Base-by-base conservation (phyloP, 1,284 basidiomycete species). In the Cutaneotrichosporon sp. region DNA sequence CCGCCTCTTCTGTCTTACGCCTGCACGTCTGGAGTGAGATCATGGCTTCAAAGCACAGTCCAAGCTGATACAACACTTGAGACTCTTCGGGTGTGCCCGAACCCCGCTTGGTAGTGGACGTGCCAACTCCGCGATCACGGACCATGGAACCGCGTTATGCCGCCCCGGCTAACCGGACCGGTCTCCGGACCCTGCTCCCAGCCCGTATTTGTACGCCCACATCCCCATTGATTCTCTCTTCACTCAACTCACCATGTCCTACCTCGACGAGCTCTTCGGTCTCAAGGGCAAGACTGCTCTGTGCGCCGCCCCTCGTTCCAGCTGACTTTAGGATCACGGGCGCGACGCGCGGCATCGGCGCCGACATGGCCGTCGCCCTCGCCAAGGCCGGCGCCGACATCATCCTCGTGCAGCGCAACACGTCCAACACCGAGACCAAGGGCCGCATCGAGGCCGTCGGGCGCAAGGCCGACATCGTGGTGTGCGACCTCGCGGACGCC, bases 401-500 rank as follows among this genome's bases (percentile, higher is more conserved):
- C 69, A 88, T 91, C 74, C 85, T 95, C 65, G 86, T 91, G 57
- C 87, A 89, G 70, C 85, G 91, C 64, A 76, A 78, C 65, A 65
- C 80, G 34, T 69, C 84, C 46, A 87, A 88, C 75, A 82, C 83
- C 54, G 75, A 82, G 34, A 89, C 89, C 25, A 80, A 82, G 65
- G 81, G 86, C 59, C 73, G 83, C 49, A 85, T 90, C 47, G 82
- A 54, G 82, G 83, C 46, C 69, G 74, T 57, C 76, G 74, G 52
- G 82, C 54, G 60, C 18, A 46, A 50, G 18, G 60, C 56, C 22
- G 60, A 62, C 38, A 62, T 88, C 65, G 84, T 92, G 56, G 81
- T 88, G 42, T 90, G 89, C 73, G 91, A 97, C 79, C 83, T 97
- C 24, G 82, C 84, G 22, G 85, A 91, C 72, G 80, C 88, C 38